Conservation (phyloP, 192 early-diverging fungal genomes). For the Dissophora globulifera region DNA sequence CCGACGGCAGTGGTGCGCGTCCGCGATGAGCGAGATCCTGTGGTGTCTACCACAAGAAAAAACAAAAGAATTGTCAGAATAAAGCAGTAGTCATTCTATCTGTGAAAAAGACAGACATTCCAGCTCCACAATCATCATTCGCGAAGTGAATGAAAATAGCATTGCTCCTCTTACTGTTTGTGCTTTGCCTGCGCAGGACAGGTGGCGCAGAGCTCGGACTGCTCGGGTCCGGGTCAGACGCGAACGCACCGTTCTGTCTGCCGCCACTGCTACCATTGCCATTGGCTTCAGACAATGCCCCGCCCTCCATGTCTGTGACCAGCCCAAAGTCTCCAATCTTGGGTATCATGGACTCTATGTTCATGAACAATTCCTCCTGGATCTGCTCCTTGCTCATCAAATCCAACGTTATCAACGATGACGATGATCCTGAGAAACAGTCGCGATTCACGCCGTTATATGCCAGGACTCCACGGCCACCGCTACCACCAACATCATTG, state of each 20-base stretch:
- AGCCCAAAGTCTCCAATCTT: conserved; percentile 99
- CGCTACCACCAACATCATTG: too few relatives aligned
- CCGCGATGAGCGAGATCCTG: conserved; percentile 37
- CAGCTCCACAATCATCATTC: too few relatives aligned
- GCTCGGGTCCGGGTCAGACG: not conserved
- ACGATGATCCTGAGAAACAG: too few relatives aligned
- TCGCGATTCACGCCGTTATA: too few relatives aligned
- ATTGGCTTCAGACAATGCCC: conserved; percentile 14
- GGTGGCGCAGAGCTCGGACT: not conserved
- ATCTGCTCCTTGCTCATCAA: conserved; percentile 40
- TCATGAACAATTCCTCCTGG: conserved; percentile 54
- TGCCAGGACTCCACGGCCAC: too few relatives aligned
- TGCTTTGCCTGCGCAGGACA: conserved; percentile 29
- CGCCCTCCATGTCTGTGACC: conserved; percentile 71
- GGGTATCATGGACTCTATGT: conserved; percentile 60
- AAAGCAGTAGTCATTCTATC: too few relatives aligned
- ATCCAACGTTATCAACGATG: too few relatives aligned
- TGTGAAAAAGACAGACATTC: not conserved
- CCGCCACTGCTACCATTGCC: too few relatives aligned
- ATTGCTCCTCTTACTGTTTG: conserved; percentile 28
- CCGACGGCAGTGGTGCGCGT: conserved; percentile 75
- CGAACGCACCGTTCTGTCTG: not conserved
- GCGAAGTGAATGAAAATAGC: too few relatives aligned
- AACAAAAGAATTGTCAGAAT: too few relatives aligned
- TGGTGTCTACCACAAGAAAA: not conserved